phyloP scores from a whole-genome alignment of 2,329 filamentous ascomycete species.

The Huntiella omanensis region DNA sequence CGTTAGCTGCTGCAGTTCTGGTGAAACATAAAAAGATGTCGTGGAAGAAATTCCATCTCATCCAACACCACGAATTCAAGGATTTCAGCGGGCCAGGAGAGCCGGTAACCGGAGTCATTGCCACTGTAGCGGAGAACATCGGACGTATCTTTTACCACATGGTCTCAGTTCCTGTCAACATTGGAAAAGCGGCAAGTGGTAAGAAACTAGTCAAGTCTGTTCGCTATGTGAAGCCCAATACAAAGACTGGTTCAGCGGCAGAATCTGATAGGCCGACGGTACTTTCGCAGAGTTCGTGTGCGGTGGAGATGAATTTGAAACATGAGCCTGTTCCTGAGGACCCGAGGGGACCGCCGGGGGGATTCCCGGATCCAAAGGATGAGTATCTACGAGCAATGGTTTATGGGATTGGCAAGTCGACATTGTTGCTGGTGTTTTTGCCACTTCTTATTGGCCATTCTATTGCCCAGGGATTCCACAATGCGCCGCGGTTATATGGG shows the following conservation, averaged over 20 bases:
- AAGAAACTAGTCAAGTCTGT: constrained; percentile 14
- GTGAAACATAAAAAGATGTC: constrained; percentile 40
- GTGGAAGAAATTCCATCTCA: constrained; percentile 43
- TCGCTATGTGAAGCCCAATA: neutral
- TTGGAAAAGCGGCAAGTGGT: constrained; percentile 38
- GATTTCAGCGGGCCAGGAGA: constrained; percentile 61
- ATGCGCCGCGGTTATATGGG: constrained; percentile 50
- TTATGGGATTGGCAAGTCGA: constrained; percentile 31
- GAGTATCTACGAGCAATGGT: constrained; percentile 32
- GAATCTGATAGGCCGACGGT: neutral
- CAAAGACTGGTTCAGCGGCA: neutral
- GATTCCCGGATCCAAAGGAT: constrained; percentile 15
- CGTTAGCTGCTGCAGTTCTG: constrained; percentile 46
- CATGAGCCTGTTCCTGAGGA: constrained; percentile 9
- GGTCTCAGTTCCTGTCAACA: constrained; percentile 37
- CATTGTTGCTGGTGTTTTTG: constrained; percentile 31
- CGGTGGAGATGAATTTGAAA: constrained; percentile 12
- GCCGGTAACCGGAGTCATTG: constrained; percentile 43
- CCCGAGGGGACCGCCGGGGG: constrained; percentile 1
- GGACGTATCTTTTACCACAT: constrained; percentile 7
- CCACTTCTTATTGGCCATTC: constrained; percentile 43
- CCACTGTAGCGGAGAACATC: constrained; percentile 4
- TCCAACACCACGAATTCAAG: constrained; percentile 55
- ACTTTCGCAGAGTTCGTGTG: constrained; percentile 1
- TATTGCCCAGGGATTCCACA: constrained; percentile 51